Base-by-base conservation (phyloP, 768 basidiomycete species). In the Agaricus bisporus region DNA sequence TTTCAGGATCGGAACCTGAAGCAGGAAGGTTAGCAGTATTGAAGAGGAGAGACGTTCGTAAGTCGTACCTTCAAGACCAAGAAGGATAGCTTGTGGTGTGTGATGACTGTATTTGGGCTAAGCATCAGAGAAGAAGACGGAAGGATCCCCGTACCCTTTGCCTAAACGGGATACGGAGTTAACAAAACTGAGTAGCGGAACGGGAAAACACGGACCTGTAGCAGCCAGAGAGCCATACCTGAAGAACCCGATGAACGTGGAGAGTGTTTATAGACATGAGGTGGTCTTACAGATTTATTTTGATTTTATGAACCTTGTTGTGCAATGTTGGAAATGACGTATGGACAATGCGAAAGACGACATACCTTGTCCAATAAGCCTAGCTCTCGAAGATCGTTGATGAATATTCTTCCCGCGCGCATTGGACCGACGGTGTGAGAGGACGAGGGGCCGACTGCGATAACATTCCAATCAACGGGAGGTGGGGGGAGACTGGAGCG, bases 181-280 rank as follows among this genome's bases (percentile, higher is more conserved):
- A 48, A 52, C 38, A 48, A 48, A 58, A 48, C 28, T 41, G 50
- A 15, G 37, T 22, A 52, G 32, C 43, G 15, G 28, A 49, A 5
- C 29, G 49, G 15, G 36, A 28, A 26, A 47, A 46, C 39, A 59
- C 72, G 51, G 54, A 84, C 86, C 93, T 61, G 95, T 98, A 6
- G 95, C 95, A 3, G 95, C 94, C 29, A 98, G 75, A 7, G 89
- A 92, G 26, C 95, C 95, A 67, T 95, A 95, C 48, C 89, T 54
- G 38, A 44, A 44, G 32, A 45, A 39, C n/a, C n/a, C n/a, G 54
- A 45, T 56, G 18, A 41, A 10, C 22, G 22, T 32, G 32, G 32
- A 14, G 26, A 17, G n/a, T 17, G 29, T 17, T 7, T 7, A 17
- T 1, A 36, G 29, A 10, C 15, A 12, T 18, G 17, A 1, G 32